Evolutionary conservation across 768 basidiomycete genomes (phyloP).

Genomic region (Phanerochaete sordida): DNA sequence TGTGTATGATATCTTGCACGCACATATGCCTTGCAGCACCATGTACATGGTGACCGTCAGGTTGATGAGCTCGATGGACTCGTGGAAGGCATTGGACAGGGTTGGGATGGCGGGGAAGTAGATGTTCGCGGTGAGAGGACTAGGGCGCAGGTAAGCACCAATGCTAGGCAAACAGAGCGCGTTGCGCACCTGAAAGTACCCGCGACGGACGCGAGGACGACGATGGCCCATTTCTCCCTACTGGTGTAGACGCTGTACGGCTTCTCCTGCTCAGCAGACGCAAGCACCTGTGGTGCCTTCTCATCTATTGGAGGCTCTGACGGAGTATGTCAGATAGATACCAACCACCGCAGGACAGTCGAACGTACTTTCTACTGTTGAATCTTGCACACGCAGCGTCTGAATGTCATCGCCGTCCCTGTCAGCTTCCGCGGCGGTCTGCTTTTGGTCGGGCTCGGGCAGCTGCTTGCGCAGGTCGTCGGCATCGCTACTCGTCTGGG

Average conservation of each 20-base stretch:
- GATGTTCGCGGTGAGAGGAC: slow-evolving; percentile 71
- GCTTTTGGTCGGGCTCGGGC: background rate
- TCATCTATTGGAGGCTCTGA: background rate
- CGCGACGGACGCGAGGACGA: slow-evolving; percentile 52
- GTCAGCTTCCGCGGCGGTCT: background rate
- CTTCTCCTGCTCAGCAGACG: background rate
- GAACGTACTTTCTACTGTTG: too few relatives aligned
- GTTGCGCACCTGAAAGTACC: slow-evolving; percentile 58
- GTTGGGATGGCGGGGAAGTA: slow-evolving; percentile 80
- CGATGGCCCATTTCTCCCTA: slow-evolving; percentile 68
- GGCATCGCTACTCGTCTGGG: background rate
- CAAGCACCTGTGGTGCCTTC: background rate
- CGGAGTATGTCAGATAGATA: background rate
- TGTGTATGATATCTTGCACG: slow-evolving; percentile 11
- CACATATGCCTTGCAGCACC: slow-evolving; percentile 61
- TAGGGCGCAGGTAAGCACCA: slow-evolving; percentile 18
- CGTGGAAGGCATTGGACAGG: slow-evolving; percentile 57
- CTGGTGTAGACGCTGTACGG: slow-evolving; percentile 47
- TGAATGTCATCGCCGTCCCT: background rate
- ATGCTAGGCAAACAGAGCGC: slow-evolving; percentile 4
- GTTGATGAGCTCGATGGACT: slow-evolving; percentile 70
- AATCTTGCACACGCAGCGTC: background rate
- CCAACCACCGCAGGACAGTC: too few relatives aligned
- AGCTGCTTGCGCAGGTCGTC: background rate
- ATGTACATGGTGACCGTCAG: slow-evolving; percentile 79